phyloP scores from a whole-genome alignment of 441 rosid species.

The Adansonia madagascariensis region DNA sequence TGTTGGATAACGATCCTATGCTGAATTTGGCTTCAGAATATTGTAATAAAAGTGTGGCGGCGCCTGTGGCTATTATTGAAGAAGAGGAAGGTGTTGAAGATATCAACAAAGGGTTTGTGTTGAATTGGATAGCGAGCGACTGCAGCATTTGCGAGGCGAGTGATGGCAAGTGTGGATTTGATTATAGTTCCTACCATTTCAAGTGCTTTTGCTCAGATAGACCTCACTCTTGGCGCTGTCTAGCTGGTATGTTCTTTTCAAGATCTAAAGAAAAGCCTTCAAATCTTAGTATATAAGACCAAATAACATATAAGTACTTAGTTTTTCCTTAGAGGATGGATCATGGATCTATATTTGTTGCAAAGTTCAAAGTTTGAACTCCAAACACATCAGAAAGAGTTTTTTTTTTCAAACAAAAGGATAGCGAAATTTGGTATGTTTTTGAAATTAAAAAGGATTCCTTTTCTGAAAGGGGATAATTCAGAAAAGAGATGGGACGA shows the following conservation, averaged over 20 bases:
- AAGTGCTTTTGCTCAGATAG: conserved; percentile 2
- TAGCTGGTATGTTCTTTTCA: neutral
- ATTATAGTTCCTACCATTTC: neutral
- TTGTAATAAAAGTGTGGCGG: neutral
- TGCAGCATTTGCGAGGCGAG: neutral
- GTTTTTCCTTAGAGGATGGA: too few species aligned
- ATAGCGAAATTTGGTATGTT: too few species aligned
- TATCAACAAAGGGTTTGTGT: neutral
- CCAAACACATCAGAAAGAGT: too few species aligned
- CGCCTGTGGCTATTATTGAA: neutral
- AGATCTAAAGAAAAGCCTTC: neutral
- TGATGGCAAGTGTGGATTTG: conserved; percentile 8
- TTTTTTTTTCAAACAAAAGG: too few species aligned
- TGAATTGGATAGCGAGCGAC: neutral
- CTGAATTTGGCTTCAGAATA: neutral
- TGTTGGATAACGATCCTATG: neutral
- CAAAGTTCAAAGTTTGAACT: too few species aligned
- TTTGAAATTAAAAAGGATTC: too few species aligned
- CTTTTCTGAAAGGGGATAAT: too few species aligned
- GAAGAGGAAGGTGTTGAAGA: neutral
- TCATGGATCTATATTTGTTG: too few species aligned
- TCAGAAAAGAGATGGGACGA: too few species aligned
- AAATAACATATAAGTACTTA: too few species aligned
- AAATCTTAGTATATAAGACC: too few species aligned
- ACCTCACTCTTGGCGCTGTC: neutral